Evolutionary conservation across 495 filamentous ascomycete genomes (phyloP).

Genomic region (Annulohypoxylon moriforme): DNA sequence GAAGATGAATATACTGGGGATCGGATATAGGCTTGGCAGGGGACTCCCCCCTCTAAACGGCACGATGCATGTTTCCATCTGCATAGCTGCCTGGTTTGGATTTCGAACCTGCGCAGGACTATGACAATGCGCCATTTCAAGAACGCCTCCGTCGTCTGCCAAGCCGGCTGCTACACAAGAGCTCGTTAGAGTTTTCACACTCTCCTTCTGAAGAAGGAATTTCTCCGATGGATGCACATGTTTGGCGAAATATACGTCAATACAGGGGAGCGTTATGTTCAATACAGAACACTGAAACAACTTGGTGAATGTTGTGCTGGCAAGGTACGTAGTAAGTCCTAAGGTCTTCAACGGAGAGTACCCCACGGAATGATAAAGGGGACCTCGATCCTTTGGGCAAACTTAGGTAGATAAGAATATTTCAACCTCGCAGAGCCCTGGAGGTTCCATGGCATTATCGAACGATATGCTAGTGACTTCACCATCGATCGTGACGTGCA

Average conservation of each 20-base stretch:
- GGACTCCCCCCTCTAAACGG: constrained; percentile 13
- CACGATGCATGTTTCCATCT: constrained; percentile 22
- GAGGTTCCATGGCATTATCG: constrained; percentile 1
- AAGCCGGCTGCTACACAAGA: constrained; percentile 21
- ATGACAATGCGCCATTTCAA: constrained; percentile 17
- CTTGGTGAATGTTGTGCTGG: neutral
- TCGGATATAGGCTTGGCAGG: constrained; percentile 27
- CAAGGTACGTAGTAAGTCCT: constrained; percentile 15
- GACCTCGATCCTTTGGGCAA: constrained; percentile 15
- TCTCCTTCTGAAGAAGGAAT: constrained; percentile 28
- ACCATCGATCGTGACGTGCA: constrained; percentile 37
- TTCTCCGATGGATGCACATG: constrained; percentile 18
- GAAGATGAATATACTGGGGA: constrained; percentile 15
- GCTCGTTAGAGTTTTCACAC: neutral
- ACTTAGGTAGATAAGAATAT: constrained; percentile 18
- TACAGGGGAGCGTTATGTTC: neutral
- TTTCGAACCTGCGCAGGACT: constrained; percentile 19
- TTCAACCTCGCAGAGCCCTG: constrained; percentile 5
- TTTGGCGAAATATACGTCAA: constrained; percentile 20
- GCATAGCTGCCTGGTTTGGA: constrained; percentile 17
- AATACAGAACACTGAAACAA: neutral
- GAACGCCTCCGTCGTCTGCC: constrained; percentile 28
- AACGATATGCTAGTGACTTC: constrained; percentile 19
- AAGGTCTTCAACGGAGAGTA: constrained; percentile 5
- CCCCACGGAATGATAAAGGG: constrained; percentile 12